Conservation (phyloP, 2,329 filamentous ascomycete species). For the Balansia obtecta region DNA sequence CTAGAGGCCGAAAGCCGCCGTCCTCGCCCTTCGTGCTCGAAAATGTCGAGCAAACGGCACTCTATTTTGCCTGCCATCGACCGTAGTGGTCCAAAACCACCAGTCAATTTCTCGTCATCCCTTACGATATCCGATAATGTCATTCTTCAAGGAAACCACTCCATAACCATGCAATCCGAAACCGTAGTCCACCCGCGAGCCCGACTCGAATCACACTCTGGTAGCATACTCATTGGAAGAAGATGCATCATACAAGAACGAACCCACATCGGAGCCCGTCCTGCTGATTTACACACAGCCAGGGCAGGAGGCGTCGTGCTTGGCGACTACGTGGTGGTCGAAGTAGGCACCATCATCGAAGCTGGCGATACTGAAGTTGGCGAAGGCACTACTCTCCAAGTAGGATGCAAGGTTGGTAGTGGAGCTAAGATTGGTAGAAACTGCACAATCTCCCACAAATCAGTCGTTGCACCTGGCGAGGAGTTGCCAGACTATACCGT, state of each 20-base stretch:
- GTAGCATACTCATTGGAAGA: constrained; percentile 69
- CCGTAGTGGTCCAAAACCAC: constrained; percentile 43
- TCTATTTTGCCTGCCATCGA: constrained; percentile 43
- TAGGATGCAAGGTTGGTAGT: constrained; percentile 45
- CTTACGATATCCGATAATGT: constrained; percentile 52
- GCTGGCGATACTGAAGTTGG: constrained; percentile 49
- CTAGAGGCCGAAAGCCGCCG: no score
- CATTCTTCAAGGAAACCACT: constrained; percentile 56
- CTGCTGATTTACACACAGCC: constrained; percentile 14
- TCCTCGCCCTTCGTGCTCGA: no score
- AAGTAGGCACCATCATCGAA: constrained; percentile 48
- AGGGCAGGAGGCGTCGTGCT: constrained; percentile 38
- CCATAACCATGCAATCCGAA: constrained; percentile 65
- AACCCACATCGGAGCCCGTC: constrained; percentile 37
- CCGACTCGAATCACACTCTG: constrained; percentile 64
- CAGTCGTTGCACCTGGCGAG: constrained; percentile 43
- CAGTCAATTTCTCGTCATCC: constrained; percentile 47
- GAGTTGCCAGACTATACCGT: constrained; percentile 55
- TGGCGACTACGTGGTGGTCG: constrained; percentile 49
- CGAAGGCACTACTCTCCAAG: constrained; percentile 47
- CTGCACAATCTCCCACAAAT: constrained; percentile 57
- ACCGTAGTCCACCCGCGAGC: constrained; percentile 79
- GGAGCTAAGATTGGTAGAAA: constrained; percentile 54
- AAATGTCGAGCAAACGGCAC: constrained; percentile 37
- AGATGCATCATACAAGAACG: constrained; percentile 73